These are phyloP conservation scores for Naganishia cerealis DNA, from an alignment of 1,284 basidiomycete genomes.

Conservation along the genomic window DNA sequence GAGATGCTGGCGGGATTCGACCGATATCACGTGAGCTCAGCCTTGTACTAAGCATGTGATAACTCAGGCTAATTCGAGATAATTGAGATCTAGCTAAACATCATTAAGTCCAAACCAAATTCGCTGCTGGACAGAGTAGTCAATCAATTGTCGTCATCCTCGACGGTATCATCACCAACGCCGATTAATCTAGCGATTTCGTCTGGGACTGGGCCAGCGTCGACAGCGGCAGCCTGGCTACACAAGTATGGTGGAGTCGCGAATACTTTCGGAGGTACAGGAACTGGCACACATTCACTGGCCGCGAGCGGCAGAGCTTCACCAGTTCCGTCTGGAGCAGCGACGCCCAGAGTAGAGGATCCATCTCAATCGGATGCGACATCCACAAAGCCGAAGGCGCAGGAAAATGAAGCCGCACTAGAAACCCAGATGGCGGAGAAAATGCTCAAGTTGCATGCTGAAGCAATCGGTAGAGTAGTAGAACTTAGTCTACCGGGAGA, in stretches of 20 bases:
- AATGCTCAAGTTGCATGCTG: slow-evolving; percentile 94
- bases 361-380: not conserved
- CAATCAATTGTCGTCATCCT: slow-evolving; percentile 78
- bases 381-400: slow-evolving; percentile 65
- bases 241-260: slow-evolving; percentile 53
- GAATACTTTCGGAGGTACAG: slow-evolving; percentile 38
- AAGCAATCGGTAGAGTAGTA: slow-evolving; percentile 85
- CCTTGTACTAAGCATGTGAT: not conserved
- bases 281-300: not conserved
- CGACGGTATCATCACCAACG: slow-evolving; percentile 52
- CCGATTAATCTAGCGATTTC: slow-evolving; percentile 61
- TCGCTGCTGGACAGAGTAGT: slow-evolving; percentile 88
- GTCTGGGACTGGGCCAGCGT: slow-evolving; percentile 60
- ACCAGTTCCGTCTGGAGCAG: slow-evolving; percentile 24
- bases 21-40: slow-evolving; percentile 76
- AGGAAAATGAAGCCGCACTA: slow-evolving; percentile 77
- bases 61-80: not conserved
- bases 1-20: slow-evolving; percentile 74
- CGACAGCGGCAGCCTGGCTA: slow-evolving; percentile 62
- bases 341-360: slow-evolving; percentile 20
- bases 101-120: slow-evolving; percentile 77
- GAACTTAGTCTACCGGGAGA: slow-evolving; percentile 78
- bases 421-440: slow-evolving; percentile 75
- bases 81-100: slow-evolving; percentile 62
- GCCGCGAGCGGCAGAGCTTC: slow-evolving; percentile 35